phyloP scores from a whole-genome alignment of 331 rosid genomes.

The Stylosanthes scabra region DNA sequence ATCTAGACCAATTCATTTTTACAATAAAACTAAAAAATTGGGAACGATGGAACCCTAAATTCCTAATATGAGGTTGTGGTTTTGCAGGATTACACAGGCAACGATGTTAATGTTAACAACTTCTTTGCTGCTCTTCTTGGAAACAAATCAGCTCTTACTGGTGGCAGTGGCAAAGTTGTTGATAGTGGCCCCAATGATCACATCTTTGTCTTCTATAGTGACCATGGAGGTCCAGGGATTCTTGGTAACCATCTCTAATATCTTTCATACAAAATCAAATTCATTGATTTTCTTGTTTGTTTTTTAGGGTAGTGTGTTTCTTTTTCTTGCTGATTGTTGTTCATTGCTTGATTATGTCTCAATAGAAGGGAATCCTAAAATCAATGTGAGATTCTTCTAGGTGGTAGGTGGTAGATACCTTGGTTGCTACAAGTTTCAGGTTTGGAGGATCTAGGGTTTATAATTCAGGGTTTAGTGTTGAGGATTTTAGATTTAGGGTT shows the following conservation, averaged over 20 bases:
- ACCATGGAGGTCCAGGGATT: constrained; percentile 95
- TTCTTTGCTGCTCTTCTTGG: constrained; percentile 87
- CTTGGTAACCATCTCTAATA: constrained; percentile 65
- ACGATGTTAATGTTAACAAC: constrained; percentile 70
- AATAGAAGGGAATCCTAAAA: too few relatives aligned
- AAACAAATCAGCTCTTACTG: constrained; percentile 71
- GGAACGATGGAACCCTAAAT: not conserved
- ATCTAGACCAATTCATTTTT: too few relatives aligned
- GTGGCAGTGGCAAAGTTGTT: constrained; percentile 96
- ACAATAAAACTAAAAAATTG: too few relatives aligned
- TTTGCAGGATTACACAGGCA: constrained; percentile 85
- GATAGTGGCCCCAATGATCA: constrained; percentile 94
- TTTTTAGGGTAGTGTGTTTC: constrained; percentile 15
- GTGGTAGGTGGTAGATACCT: too few relatives aligned
- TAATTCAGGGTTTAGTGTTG: too few relatives aligned
- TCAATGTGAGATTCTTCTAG: too few relatives aligned
- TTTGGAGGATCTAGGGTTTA: too few relatives aligned
- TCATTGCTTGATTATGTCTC: constrained; percentile 21
- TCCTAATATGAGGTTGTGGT: constrained; percentile 29
- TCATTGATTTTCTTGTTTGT: constrained; percentile 29
- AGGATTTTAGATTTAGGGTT: too few relatives aligned
- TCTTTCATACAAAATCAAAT: constrained; percentile 23
- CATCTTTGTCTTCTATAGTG: constrained; percentile 79
- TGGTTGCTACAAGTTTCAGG: too few relatives aligned
- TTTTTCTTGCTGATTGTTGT: constrained; percentile 2